Conservation (phyloP, 495 filamentous ascomycete genomes). For the Aspergillus steynii region DNA sequence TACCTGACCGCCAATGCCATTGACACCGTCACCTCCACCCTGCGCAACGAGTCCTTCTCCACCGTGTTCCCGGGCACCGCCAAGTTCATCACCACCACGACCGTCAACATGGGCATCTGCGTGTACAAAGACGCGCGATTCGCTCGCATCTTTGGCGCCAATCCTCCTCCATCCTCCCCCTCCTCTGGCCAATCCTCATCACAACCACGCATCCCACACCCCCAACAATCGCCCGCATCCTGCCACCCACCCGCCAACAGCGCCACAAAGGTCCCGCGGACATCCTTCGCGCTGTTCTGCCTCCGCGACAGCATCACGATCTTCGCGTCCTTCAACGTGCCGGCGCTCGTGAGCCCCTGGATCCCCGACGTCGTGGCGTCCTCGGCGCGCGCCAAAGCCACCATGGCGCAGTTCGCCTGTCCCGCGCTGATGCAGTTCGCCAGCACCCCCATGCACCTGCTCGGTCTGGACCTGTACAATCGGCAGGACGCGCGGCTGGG, state of each 20-base stretch:
- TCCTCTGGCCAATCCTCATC: conserved; percentile 7
- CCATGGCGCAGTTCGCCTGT: conserved; percentile 75
- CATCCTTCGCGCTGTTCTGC: conserved; percentile 77
- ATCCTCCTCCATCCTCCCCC: conserved; percentile 16
- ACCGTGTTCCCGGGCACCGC: conserved; percentile 68
- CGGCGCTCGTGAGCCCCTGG: conserved; percentile 64
- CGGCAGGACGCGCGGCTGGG: conserved; percentile 48
- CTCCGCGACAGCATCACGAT: conserved; percentile 87
- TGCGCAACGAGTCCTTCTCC: conserved; percentile 54
- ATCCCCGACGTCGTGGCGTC: conserved; percentile 49
- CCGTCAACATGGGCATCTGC: conserved; percentile 88
- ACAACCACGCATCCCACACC: conserved; percentile 50
- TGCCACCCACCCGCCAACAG: conserved; percentile 22
- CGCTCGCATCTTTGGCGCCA: conserved; percentile 73
- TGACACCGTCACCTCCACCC: conserved; percentile 75
- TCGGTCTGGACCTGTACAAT: conserved; percentile 91
- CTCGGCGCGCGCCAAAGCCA: conserved; percentile 53
- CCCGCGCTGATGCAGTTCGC: conserved; percentile 79
- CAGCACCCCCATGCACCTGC: conserved; percentile 83
- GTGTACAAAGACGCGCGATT: conserved; percentile 92
- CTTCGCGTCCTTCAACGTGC: conserved; percentile 92
- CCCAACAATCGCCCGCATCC: conserved; percentile 15
- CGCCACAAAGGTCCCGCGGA: conserved; percentile 35
- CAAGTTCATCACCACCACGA: conserved; percentile 80
- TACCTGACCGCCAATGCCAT: conserved; percentile 88